Conservation (phyloP, 1,139 yeast species). For the Suhomyces kunorum region DNA sequence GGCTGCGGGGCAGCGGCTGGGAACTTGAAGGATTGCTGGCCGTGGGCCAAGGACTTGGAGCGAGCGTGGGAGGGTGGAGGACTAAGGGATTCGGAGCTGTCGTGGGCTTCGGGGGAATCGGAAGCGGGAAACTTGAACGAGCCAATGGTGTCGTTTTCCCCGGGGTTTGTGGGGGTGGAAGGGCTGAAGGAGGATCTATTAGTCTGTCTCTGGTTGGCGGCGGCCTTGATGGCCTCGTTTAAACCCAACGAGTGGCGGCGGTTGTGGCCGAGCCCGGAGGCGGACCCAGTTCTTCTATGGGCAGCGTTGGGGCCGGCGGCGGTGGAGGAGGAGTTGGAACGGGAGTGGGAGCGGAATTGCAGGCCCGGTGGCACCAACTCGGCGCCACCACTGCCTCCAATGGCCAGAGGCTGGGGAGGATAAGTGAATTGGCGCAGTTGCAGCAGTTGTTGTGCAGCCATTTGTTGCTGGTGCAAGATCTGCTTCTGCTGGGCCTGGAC, state of each 20-base stretch:
- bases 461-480: conserved; percentile 67
- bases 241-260: conserved; percentile 93
- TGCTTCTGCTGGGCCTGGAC: conserved; percentile 94
- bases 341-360: conserved; percentile 41
- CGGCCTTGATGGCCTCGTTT: conserved; percentile 95
- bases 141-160: conserved; percentile 25
- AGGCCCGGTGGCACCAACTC: conserved; percentile 36
- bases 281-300: conserved; percentile 44
- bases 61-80: conserved; percentile 30
- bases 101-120: conserved; percentile 14
- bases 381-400: conserved; percentile 1
- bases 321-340: conserved; percentile 36
- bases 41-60: conserved; percentile 45
- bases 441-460: conserved; percentile 26
- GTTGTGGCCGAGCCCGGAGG: conserved; percentile 60
- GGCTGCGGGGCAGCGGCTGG: conserved; percentile 30
- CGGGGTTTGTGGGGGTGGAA: conserved; percentile 23
- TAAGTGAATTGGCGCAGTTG: conserved; percentile 19
- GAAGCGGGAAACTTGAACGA: conserved; percentile 40
- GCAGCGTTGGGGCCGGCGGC: conserved; percentile 13
- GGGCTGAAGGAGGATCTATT: conserved; percentile 43
- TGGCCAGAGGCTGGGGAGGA: conserved; percentile 16
- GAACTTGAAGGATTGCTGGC: conserved; percentile 47
- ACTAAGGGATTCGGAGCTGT: conserved; percentile 11
- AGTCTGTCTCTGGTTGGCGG: conserved; percentile 77